A percentile compares a stretch with the other conserved stretches of the same genome.
phyloP scores from a whole-genome alignment of 2,329 filamentous ascomycete species.

The Colletotrichum noveboracense region DNA sequence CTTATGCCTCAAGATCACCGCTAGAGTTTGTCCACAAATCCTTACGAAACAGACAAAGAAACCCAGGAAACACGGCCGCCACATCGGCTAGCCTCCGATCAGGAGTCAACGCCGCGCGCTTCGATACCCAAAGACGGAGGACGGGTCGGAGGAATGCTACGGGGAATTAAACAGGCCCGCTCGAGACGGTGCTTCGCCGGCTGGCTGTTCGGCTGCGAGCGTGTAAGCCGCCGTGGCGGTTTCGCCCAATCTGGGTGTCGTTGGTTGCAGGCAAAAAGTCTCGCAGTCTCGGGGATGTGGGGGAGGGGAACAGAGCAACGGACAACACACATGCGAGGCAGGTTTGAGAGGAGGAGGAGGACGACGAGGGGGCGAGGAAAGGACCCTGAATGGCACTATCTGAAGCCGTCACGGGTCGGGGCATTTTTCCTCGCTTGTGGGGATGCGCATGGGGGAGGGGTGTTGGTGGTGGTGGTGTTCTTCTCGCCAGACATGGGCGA shows the following conservation, averaged over 20 bases:
- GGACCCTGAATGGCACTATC: neutral
- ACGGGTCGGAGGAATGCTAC: neutral
- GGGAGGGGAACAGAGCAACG: neutral
- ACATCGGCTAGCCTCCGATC: neutral
- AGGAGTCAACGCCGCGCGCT: neutral
- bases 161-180: neutral
- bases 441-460: neutral
- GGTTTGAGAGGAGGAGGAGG: neutral
- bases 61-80: neutral
- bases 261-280: neutral
- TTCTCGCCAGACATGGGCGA: neutral
- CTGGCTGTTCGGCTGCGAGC: neutral
- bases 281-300: neutral
- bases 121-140: neutral
- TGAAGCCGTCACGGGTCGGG: neutral
- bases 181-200: neutral
- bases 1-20: neutral
- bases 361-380: neutral
- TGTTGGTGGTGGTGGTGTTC: neutral
- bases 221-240: neutral
- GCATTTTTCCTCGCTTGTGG: neutral
- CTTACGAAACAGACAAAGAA: neutral
- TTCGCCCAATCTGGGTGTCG: neutral
- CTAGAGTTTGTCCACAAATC: neutral
- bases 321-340: neutral